Evolutionary conservation across 495 filamentous ascomycete genomes (phyloP), one percentile per base, ranked within the genome.

Genomic region (Penicillium argentinense): DNA sequence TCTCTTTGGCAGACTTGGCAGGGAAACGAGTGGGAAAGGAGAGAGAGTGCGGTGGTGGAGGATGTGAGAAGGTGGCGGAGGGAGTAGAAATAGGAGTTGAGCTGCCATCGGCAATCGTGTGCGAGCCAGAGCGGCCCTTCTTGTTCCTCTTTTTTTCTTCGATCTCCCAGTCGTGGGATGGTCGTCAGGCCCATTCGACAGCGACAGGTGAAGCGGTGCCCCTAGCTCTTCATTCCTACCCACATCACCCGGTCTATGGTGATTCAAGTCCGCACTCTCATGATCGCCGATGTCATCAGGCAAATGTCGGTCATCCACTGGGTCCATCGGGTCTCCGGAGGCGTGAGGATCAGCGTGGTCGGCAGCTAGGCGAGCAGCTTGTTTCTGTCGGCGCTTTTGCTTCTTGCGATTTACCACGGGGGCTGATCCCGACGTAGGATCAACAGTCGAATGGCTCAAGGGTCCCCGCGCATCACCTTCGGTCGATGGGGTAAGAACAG

Each of bases 321-420:
- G 50, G 25, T 61, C 54, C 24, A 48, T 41, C 21, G 43, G 25
- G 32, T 68, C 57, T 19, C 47, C 53, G 17, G 62, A 48, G 16
- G 45, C 47, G 30, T 61, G 58, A 16, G 38, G 19, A 16, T 55
- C 42, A 9, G 50, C 60, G 42, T 73, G 65, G 32, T 73, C 81
- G 41, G 82, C 83, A 25, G 82, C 85, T 46, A 84, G 78, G 13
- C 86, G 80, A 29, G 87, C 87, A 37, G 86, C 87, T 65, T 81
- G 73, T 57, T 91, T 92, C 46, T 83, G 76, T 51, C 87, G 82
- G 23, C 87, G 80, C 68, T 95, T 95, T 64, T 91, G 87, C 67
- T 96, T 96, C 71, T 96, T 96, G 60, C 87, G 82, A 68, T 96
- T 96, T 30, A 92, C 86, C 3, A 38, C 33, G 2, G 57, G 43